Evolutionary conservation across 2,329 filamentous ascomycete genomes (phyloP).

Genomic region (Scortechinia acanthostroma): DNA sequence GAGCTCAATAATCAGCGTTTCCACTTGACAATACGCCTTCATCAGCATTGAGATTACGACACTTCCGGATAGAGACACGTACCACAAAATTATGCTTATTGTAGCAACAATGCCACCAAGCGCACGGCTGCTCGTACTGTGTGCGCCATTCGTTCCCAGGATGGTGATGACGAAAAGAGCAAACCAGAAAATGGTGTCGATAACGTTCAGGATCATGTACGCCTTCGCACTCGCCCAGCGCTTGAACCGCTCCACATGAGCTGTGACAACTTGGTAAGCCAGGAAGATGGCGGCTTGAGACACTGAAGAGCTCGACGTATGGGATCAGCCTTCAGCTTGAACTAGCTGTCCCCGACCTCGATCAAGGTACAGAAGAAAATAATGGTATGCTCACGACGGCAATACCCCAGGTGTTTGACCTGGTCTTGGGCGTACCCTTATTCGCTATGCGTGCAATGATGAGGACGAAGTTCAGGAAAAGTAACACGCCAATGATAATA

Average conservation of each 20-base stretch:
- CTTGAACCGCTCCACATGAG: constrained; percentile 9
- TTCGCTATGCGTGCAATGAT: not conserved
- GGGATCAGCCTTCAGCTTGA: no score
- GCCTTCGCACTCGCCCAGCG: constrained; percentile 12
- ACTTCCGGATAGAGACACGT: no score
- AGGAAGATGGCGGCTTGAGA: constrained; percentile 12
- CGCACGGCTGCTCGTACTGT: constrained; percentile 4
- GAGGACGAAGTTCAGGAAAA: not conserved
- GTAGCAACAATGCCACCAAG: not conserved
- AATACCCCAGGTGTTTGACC: not conserved
- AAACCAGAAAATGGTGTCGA: constrained; percentile 15
- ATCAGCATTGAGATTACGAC: no score
- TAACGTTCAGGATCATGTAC: constrained; percentile 11
- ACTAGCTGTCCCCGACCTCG: no score
- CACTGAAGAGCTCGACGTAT: no score
- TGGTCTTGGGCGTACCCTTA: not conserved
- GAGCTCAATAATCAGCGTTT: no score
- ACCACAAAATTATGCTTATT: no score
- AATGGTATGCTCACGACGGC: not conserved
- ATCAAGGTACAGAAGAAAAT: no score
- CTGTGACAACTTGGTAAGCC: constrained; percentile 11
- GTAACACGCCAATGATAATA: not conserved
- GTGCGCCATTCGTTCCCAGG: constrained; percentile 6
- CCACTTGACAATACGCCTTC: no score
- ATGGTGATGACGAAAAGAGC: constrained; percentile 12